phyloP scores from a whole-genome alignment of 148 eudicot species.

The Rhododendron simsii region DNA sequence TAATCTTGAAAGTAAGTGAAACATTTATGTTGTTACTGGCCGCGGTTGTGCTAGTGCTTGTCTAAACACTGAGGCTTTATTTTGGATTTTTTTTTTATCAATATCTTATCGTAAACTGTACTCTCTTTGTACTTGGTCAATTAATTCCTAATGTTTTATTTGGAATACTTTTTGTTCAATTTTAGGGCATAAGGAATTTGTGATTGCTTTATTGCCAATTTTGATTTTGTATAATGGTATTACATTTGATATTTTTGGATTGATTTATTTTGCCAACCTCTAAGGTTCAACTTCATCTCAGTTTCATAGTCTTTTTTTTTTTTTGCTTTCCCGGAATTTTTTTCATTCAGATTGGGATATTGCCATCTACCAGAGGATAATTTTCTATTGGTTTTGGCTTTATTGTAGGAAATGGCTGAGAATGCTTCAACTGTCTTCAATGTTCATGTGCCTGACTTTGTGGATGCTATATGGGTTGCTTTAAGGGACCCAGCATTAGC shows the following conservation, averaged over 20 bases:
- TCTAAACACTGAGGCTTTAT: not conserved
- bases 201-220: conserved; percentile 5
- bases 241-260: not conserved
- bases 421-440: conserved; percentile 95
- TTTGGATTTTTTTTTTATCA: not conserved
- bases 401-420: conserved; percentile 96
- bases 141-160: not conserved
- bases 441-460: conserved; percentile 88
- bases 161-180: not conserved
- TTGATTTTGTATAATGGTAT: not conserved
- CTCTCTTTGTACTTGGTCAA: not conserved
- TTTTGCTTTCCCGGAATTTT: not conserved
- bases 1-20: conserved; percentile 75
- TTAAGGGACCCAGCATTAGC: conserved; percentile 79
- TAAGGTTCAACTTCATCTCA: not conserved
- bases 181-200: not conserved
- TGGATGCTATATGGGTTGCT: conserved; percentile 95
- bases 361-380: not conserved
- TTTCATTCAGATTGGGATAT: not conserved
- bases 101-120: not conserved
- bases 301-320: not conserved
- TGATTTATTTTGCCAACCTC: not conserved
- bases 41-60: not conserved
- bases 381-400: not conserved
- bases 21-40: conserved; percentile 3